phyloP scores from a whole-genome alignment of 169 alveolate species.

The Plasmodium fragile region DNA sequence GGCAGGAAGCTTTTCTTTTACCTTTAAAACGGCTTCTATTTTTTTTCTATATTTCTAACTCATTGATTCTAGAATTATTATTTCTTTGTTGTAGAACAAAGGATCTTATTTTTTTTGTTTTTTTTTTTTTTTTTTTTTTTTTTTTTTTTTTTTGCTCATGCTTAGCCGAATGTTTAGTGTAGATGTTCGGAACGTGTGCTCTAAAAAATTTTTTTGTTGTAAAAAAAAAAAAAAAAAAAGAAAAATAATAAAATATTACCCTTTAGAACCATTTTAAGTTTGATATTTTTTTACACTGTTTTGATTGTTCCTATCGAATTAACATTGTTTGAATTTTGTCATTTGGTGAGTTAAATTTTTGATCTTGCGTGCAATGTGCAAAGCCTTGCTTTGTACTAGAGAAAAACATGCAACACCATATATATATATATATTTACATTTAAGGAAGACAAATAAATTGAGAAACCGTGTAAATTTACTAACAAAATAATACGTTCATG shows the following conservation, averaged over 20 bases:
- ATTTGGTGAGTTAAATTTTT: neutral
- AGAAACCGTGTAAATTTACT: neutral
- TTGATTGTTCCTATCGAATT: neutral
- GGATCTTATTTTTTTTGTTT: neutral
- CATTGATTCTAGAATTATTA: neutral
- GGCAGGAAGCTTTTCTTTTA: neutral
- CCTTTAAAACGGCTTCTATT: neutral
- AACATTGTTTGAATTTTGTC: neutral
- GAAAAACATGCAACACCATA: neutral
- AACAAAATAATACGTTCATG: neutral
- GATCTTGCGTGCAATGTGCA: neutral
- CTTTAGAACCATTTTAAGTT: neutral
- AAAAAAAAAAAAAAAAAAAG: neutral
- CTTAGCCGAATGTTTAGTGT: neutral
- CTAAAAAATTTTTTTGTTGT: neutral
- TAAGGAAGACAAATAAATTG: neutral
- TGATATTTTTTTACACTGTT: neutral
- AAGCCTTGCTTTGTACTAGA: neutral
- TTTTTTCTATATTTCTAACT: neutral
- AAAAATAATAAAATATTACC: neutral
- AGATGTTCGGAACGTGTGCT: neutral
- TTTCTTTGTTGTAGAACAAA: neutral
- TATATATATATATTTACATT: neutral
- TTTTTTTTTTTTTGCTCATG: neutral
- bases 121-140: too few species aligned